Evolutionary conservation across 495 filamentous ascomycete species (phyloP), one percentile per base, ranked within the genome.

Genomic region (Staphylotrichum longicolle): DNA sequence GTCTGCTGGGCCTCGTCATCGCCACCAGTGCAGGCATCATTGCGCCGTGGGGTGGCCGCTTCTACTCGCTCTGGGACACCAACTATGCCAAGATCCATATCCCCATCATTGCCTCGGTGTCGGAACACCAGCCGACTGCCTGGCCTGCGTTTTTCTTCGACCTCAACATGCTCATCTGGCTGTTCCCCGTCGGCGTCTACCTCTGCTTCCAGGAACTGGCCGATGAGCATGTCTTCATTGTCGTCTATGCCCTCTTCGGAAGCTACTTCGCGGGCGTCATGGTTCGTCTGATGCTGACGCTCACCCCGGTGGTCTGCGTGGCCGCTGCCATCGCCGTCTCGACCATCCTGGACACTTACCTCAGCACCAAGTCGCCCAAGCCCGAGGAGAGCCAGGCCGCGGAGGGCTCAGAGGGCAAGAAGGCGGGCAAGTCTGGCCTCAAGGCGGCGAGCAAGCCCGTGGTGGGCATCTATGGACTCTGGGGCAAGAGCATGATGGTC

Each of bases 71-170:
- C 40, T 99, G 93, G 93, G 95, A 99, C 75, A 99, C 95, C 9
- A 91, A 90, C 66, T 99, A 99, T 72, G 95, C 95, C 66, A 99
- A 99, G 79, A 95, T 98, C 62, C 95, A 99, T 67, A 99, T 99
- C 72, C 95, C 95, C 40, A 99, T 99, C 70, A 99, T 99, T 75
- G 95, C 95, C 32, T 98, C 94, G 3, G 95, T 99, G 34, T 99
- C 95, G 7, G 95, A 99, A 74, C 95, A 99, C 82, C 95, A 99
- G 74, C 95, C 95, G 11, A 99, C 95, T 33, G 95, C 95, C n/a
- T 99, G 95, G 95, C 95, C 95, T 7, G 92, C 95, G 40, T 99
- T 97, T 84, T 99, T 98, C 79, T 99, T 99, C 74, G 95, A 99
- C 68, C 82, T 99, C 66, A 96, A 96, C 77, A 85, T 99, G 81